Evolutionary conservation across 73 alveolate genomes (phyloP).

Genomic region (Paramecium caudatum): DNA sequence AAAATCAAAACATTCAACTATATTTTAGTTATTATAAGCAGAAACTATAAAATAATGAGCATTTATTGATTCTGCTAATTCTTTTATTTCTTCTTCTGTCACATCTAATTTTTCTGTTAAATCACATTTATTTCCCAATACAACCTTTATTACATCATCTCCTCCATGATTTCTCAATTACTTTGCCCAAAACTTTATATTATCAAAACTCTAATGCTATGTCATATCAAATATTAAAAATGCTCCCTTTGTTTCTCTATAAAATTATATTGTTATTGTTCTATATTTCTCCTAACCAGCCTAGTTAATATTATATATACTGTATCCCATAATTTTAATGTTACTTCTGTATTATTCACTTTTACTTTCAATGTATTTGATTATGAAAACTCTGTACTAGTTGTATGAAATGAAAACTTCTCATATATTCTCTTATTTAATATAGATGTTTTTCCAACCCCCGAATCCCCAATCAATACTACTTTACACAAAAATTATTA

Average conservation of each 20-base stretch:
- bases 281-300: conserved; percentile 58
- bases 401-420: conserved; percentile 19
- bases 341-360: background rate
- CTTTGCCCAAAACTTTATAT: conserved; percentile 57
- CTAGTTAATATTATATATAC: background rate
- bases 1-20: conserved; percentile 19
- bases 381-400: background rate
- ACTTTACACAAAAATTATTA: conserved; percentile 23
- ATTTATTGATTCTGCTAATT: conserved; percentile 30
- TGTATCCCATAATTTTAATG: conserved; percentile 49
- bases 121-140: conserved; percentile 63
- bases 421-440: conserved; percentile 54
- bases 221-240: conserved; percentile 64
- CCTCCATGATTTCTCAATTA: conserved; percentile 61
- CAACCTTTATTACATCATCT: conserved; percentile 25
- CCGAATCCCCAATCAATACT: conserved; percentile 62
- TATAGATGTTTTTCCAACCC: conserved; percentile 60
- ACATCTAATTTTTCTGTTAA: conserved; percentile 48
- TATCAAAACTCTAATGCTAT: background rate
- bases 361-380: background rate
- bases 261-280: conserved; percentile 17
- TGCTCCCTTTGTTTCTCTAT: conserved; percentile 57
- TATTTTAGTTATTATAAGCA: background rate
- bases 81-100: background rate
- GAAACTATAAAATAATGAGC: conserved; percentile 46